Conservation (phyloP, 2,329 filamentous ascomycete genomes). For the Aspergillus proliferans region DNA sequence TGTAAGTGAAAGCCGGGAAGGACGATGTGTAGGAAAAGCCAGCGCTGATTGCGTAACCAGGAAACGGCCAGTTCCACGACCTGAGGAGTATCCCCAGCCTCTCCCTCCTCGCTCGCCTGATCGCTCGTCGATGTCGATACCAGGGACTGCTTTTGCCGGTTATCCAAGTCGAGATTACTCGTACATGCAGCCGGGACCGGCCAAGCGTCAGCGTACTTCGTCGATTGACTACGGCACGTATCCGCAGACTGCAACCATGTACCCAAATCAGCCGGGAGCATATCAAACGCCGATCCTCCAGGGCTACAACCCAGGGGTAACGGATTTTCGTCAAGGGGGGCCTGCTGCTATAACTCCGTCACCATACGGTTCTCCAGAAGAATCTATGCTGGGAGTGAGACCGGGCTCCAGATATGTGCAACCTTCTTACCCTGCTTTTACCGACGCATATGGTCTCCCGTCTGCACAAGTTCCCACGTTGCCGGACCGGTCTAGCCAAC, state of each 20-base stretch:
- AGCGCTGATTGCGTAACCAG: slow-evolving; percentile 19
- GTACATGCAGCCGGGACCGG: slow-evolving; percentile 25
- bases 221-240: slow-evolving; percentile 36
- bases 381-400: slow-evolving; percentile 15
- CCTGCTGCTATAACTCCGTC: slow-evolving; percentile 8
- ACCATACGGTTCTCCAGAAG: slow-evolving; percentile 13
- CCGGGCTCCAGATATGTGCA: slow-evolving; percentile 11
- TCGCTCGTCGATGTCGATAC: slow-evolving; percentile 30
- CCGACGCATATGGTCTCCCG: slow-evolving; percentile 25
- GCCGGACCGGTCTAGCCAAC: slow-evolving; percentile 30
- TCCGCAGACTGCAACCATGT: slow-evolving; percentile 27
- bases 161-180: slow-evolving; percentile 32
- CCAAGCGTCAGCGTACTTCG: slow-evolving; percentile 33
- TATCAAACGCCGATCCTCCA: slow-evolving; percentile 32
- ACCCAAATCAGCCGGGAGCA: slow-evolving; percentile 22
- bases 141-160: slow-evolving; percentile 23
- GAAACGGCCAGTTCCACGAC: slow-evolving; percentile 33
- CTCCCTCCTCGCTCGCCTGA: slow-evolving; percentile 34
- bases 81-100: slow-evolving; percentile 33
- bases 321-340: slow-evolving; percentile 28
- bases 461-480: slow-evolving; percentile 29
- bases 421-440: slow-evolving; percentile 14
- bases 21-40: neutral
- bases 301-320: slow-evolving; percentile 29
- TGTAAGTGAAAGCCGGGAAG: slow-evolving; percentile 22